A percentile compares a stretch with the other conserved stretches of the same genome.
Conservation (phyloP, 2,329 filamentous ascomycete species). For the Periglandula ipomoeae region DNA sequence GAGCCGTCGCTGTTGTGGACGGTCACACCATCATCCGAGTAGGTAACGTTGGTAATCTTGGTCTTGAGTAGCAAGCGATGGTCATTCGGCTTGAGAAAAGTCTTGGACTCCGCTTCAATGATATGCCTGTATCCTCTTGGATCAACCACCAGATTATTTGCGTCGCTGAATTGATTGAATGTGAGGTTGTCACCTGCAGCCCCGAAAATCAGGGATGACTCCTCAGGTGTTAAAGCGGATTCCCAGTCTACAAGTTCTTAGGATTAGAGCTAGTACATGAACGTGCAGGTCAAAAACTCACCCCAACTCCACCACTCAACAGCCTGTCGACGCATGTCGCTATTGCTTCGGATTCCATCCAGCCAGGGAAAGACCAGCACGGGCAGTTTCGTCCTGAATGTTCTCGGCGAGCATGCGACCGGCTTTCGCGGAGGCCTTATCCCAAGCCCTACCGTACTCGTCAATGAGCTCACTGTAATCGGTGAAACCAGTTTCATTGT, state of each 20-base stretch:
- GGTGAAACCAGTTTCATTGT: slow-evolving; percentile 44
- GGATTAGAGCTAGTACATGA: no score
- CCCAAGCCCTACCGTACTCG: slow-evolving; percentile 38
- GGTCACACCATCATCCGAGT: slow-evolving; percentile 42
- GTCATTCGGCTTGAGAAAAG: slow-evolving; percentile 48
- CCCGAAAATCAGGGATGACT: slow-evolving; percentile 46
- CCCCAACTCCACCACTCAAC: slow-evolving; percentile 49
- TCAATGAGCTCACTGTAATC: slow-evolving; percentile 43
- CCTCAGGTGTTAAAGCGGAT: slow-evolving; percentile 44
- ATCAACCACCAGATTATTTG: slow-evolving; percentile 53
- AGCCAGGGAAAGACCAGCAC: slow-evolving; percentile 47
- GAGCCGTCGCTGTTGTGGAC: slow-evolving; percentile 42
- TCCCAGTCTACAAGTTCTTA: slow-evolving; percentile 40
- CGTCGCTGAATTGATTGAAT: slow-evolving; percentile 52
- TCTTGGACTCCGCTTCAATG: slow-evolving; percentile 45
- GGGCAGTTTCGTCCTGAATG: slow-evolving; percentile 51
- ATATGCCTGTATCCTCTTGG: slow-evolving; percentile 52
- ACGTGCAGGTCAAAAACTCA: no score
- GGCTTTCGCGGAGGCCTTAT: slow-evolving; percentile 38
- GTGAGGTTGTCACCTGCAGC: slow-evolving; percentile 49
- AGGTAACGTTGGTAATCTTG: slow-evolving; percentile 43
- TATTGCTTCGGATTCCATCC: slow-evolving; percentile 51
- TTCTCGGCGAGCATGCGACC: slow-evolving; percentile 49
- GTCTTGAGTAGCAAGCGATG: slow-evolving; percentile 48
- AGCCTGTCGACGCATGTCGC: slow-evolving; percentile 45